phyloP scores from a whole-genome alignment of 495 filamentous ascomycete species.

The Aspergillus indologenus region DNA sequence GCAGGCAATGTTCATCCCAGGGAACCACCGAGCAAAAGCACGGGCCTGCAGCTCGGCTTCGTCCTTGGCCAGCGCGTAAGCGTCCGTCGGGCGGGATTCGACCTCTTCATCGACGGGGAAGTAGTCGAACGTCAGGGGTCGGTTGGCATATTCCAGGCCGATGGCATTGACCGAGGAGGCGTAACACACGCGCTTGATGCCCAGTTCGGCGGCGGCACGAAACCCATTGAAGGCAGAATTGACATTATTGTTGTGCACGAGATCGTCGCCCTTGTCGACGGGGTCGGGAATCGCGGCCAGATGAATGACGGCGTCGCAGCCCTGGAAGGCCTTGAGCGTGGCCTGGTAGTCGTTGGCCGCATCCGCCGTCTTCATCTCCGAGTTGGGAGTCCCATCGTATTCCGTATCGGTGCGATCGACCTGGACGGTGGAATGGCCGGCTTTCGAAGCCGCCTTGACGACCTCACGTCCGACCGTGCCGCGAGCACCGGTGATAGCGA shows the following conservation, averaged over 20 bases:
- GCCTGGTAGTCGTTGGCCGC: constrained; percentile 18
- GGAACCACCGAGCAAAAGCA: constrained; percentile 19
- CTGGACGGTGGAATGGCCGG: constrained; percentile 21
- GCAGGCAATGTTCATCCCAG: constrained; percentile 22
- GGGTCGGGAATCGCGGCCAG: constrained; percentile 22
- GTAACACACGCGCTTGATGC: constrained; percentile 19
- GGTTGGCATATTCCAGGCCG: constrained; percentile 18
- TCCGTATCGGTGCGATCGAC: constrained; percentile 18
- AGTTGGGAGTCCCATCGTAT: constrained; percentile 13
- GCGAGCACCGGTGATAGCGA: constrained; percentile 23
- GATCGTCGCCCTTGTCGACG: constrained; percentile 16
- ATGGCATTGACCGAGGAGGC: constrained; percentile 22
- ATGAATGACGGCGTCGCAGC: constrained; percentile 22
- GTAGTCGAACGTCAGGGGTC: constrained; percentile 21
- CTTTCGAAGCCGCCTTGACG: constrained; percentile 12
- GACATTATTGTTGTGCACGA: constrained; percentile 24
- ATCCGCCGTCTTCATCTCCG: constrained; percentile 15
- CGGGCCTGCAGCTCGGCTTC: constrained; percentile 19
- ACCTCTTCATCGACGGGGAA: constrained; percentile 23
- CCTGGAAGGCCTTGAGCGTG: constrained; percentile 17
- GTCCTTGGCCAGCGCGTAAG: constrained; percentile 21
- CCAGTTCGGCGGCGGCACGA: constrained; percentile 15
- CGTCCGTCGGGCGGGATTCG: constrained; percentile 17
- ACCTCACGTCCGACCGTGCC: constrained; percentile 16
- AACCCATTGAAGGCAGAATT: constrained; percentile 21